A percentile compares a stretch with the other conserved stretches of the same genome.
Evolutionary conservation across 106 monocot genomes (phyloP).

Genomic region (Acanthochlamys bracteata): DNA sequence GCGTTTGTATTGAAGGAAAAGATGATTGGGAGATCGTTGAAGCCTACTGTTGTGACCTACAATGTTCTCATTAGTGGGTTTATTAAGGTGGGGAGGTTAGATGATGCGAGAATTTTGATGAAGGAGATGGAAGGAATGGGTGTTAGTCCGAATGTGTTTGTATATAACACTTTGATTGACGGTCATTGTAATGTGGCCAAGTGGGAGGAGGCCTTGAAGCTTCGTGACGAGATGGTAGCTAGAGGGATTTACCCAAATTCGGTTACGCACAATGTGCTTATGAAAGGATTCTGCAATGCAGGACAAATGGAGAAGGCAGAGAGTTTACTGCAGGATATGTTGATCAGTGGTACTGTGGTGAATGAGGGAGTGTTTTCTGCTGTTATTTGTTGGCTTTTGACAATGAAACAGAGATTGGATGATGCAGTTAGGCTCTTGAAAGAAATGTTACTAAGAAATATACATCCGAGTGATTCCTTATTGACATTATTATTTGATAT

Average conservation of each 20-base stretch:
- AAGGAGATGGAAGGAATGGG: slow-evolving; percentile 63
- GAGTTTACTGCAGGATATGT: slow-evolving; percentile 58
- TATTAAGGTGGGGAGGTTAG: slow-evolving; percentile 36
- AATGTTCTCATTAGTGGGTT: slow-evolving; percentile 61
- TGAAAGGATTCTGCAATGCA: slow-evolving; percentile 48
- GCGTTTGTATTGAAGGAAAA: slow-evolving; percentile 53
- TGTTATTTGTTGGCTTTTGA: slow-evolving; percentile 49
- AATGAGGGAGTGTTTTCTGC: slow-evolving; percentile 44
- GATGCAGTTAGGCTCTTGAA: slow-evolving; percentile 44
- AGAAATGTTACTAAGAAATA: slow-evolving; percentile 56
- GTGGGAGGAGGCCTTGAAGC: slow-evolving; percentile 29
- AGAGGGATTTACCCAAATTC: slow-evolving; percentile 48
- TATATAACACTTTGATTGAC: slow-evolving; percentile 72
- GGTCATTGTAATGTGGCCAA: slow-evolving; percentile 51
- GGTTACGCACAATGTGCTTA: slow-evolving; percentile 67
- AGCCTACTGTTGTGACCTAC: slow-evolving; percentile 49
- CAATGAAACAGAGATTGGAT: slow-evolving; percentile 31
- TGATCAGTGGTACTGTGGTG: slow-evolving; percentile 32
- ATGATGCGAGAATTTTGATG: slow-evolving; percentile 29
- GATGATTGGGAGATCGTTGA: slow-evolving; percentile 32
- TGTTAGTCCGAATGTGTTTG: slow-evolving; percentile 48
- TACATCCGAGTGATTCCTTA: slow-evolving; percentile 52
- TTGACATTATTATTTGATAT: slow-evolving; percentile 39
- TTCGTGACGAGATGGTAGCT: slow-evolving; percentile 54
- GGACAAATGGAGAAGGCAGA: slow-evolving; percentile 63